These are phyloP conservation scores for Malassezia equina DNA, from an alignment of 1,284 basidiomycete genomes.

Conservation along the genomic window DNA sequence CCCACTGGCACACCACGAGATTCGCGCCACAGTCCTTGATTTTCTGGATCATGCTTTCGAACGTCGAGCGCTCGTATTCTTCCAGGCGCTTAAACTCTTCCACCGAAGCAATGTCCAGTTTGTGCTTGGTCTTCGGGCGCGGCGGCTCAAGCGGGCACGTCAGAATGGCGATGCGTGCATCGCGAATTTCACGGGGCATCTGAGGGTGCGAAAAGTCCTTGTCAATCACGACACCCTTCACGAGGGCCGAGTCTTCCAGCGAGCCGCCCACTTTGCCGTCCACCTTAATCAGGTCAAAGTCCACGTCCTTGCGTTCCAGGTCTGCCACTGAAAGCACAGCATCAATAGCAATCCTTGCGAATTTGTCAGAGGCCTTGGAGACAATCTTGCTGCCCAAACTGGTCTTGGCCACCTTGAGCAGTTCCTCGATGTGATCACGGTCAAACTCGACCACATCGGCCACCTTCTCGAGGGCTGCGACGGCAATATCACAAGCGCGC, in stretches of 20 bases:
- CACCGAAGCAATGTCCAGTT: constrained; percentile 93
- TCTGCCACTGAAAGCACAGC: constrained; percentile 92
- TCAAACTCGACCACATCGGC: constrained; percentile 85
- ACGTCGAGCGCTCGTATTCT: constrained; percentile 91
- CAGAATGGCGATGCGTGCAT: constrained; percentile 88
- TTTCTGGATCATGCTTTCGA: constrained; percentile 88
- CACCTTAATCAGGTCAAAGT: constrained; percentile 98
- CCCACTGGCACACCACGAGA: constrained; percentile 98
- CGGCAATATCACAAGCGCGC: constrained; percentile 77
- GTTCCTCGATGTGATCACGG: constrained; percentile 64
- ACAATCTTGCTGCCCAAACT: constrained; percentile 96
- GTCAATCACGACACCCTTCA: constrained; percentile 92
- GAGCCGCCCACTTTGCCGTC: constrained; percentile 97
- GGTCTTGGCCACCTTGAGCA: constrained; percentile 78
- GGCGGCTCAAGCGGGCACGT: constrained; percentile 99
- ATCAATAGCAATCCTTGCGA: constrained; percentile 94
- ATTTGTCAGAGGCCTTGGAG: constrained; percentile 87
- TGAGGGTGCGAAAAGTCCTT: constrained; percentile 99
- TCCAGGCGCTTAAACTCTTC: constrained; percentile 93
- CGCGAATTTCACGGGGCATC: constrained; percentile 78
- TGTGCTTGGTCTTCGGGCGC: constrained; percentile 97
- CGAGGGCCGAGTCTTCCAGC: constrained; percentile 81
- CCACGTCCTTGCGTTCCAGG: constrained; percentile 83
- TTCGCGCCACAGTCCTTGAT: constrained; percentile 98
- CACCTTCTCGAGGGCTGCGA: constrained; percentile 78